Evolutionary conservation across 2,329 filamentous ascomycete genomes (phyloP).

Genomic region (Diplocarpon mali): DNA sequence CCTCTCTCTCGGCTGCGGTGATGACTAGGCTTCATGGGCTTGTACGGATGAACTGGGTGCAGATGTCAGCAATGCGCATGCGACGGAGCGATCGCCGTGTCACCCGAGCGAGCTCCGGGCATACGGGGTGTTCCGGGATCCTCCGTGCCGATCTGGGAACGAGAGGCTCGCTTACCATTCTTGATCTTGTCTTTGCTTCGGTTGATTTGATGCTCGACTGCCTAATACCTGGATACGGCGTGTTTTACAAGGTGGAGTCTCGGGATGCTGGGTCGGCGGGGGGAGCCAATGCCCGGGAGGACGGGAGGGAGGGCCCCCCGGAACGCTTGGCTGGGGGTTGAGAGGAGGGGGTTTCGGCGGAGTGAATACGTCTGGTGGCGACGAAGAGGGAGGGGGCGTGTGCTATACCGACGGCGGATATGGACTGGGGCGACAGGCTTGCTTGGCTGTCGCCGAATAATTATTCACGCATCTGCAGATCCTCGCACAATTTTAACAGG

Average conservation of each 20-base stretch:
- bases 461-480: no score
- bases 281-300: neutral
- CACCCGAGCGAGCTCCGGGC: neutral
- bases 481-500: no score
- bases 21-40: neutral
- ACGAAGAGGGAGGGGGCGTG: no score
- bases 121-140: neutral
- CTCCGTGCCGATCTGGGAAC: neutral
- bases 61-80: no score
- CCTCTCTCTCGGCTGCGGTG: neutral
- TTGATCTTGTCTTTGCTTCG: neutral
- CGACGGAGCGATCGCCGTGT: neutral
- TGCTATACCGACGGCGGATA: no score
- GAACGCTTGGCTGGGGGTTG: neutral
- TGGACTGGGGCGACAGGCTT: no score
- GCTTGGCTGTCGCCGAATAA: no score
- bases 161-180: neutral
- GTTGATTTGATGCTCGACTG: neutral
- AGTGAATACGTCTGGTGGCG: no score
- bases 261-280: neutral
- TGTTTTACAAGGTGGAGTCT: neutral
- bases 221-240: neutral
- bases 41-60: no score
- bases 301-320: neutral
- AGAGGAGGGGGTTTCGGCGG: no score